Conservation (phyloP, 352 stramenopile species). For the Blastocystis sp. region DNA sequence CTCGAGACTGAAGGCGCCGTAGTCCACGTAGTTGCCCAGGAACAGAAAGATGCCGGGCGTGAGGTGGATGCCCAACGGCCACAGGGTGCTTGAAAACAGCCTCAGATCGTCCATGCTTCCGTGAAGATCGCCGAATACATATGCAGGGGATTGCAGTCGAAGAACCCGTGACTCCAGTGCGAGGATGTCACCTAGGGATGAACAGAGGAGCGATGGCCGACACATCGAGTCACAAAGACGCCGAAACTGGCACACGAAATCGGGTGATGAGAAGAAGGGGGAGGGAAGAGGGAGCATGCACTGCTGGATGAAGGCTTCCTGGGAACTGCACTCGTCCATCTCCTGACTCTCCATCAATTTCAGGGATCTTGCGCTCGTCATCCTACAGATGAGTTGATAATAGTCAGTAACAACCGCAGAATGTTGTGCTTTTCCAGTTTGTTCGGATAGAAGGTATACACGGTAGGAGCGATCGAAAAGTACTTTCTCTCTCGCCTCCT, state of each 20-base stretch:
- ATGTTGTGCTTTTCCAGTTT: conserved; percentile 20
- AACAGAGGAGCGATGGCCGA: background rate
- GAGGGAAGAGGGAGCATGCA: conserved; percentile 47
- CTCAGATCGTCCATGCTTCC: conserved; percentile 86
- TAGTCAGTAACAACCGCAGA: background rate
- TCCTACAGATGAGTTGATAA: background rate
- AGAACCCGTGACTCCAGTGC: conserved; percentile 78
- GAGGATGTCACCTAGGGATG: conserved; percentile 72
- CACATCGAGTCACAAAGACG: conserved; percentile 58
- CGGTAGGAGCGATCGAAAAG: conserved; percentile 58
- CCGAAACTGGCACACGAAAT: conserved; percentile 44
- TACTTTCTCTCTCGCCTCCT: conserved; percentile 48
- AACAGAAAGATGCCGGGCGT: conserved; percentile 89
- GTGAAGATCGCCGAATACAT: conserved; percentile 89
- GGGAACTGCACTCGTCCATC: conserved; percentile 30
- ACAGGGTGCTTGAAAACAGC: conserved; percentile 91
- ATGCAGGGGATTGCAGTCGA: conserved; percentile 83
- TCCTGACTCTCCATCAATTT: conserved; percentile 6
- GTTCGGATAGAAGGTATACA: conserved; percentile 60
- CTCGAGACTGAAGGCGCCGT: conserved; percentile 86
- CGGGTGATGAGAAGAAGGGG: conserved; percentile 32
- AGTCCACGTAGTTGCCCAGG: conserved; percentile 89
- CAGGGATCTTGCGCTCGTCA: conserved; percentile 31
- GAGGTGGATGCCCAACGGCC: conserved; percentile 84
- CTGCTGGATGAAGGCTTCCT: conserved; percentile 39